Conservation (phyloP, 139 green algal species). For the Prasinococcaceae sp. region DNA sequence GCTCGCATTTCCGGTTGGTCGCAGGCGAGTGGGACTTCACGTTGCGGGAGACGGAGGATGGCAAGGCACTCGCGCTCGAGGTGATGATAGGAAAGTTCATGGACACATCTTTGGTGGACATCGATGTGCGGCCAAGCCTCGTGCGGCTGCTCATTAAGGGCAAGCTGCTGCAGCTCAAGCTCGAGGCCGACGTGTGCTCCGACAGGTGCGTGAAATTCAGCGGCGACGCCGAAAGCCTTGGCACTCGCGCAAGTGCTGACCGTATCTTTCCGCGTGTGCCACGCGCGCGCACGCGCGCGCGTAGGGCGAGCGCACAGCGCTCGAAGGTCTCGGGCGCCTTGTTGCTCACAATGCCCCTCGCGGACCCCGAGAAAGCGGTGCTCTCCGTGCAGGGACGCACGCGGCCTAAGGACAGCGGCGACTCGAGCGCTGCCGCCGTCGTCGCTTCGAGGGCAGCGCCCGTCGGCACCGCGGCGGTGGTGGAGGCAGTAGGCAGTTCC, state of each 20-base stretch:
- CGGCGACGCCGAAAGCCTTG: background rate
- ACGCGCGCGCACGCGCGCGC: background rate
- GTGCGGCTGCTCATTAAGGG: slow-evolving; percentile 70
- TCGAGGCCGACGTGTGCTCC: slow-evolving; percentile 52
- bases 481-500: too few species aligned
- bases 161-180: slow-evolving; percentile 57
- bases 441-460: too few species aligned
- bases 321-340: slow-evolving; percentile 43
- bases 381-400: too few species aligned
- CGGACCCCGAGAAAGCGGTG: too few species aligned
- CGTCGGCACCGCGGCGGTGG: too few species aligned
- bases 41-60: slow-evolving; percentile 20
- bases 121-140: slow-evolving; percentile 58
- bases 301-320: slow-evolving; percentile 30
- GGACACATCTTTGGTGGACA: slow-evolving; percentile 59
- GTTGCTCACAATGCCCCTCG: slow-evolving; percentile 61
- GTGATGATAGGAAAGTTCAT: slow-evolving; percentile 59
- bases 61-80: slow-evolving; percentile 41
- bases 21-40: slow-evolving; percentile 29
- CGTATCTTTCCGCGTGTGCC: background rate
- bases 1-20: slow-evolving; percentile 10
- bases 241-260: background rate
- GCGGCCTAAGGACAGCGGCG: too few species aligned
- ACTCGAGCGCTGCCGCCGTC: too few species aligned
- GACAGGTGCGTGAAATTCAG: slow-evolving; percentile 1